Evolutionary conservation across 257 asterid genomes (phyloP).

Genomic region (Lithospermum erythrorhizon): DNA sequence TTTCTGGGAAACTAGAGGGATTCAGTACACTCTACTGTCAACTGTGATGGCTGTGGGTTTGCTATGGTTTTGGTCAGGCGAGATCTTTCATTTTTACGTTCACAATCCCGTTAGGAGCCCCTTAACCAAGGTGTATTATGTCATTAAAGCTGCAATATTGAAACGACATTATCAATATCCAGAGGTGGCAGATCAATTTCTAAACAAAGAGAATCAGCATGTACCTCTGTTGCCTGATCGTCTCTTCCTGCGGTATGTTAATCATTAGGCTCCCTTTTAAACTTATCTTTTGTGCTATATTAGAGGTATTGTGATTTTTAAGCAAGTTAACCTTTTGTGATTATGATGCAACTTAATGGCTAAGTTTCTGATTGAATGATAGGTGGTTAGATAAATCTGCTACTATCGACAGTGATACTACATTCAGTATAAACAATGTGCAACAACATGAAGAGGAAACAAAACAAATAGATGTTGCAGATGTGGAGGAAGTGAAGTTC

Average conservation of each 20-base stretch:
- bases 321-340: not conserved
- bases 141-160: constrained; percentile 1
- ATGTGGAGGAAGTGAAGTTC: constrained; percentile 6
- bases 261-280: too few species aligned
- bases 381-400: constrained; percentile 16
- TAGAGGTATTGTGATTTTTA: not conserved
- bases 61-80: too few species aligned
- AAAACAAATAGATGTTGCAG: not conserved
- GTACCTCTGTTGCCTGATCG: not conserved
- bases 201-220: not conserved
- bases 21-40: too few species aligned
- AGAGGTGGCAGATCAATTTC: not conserved
- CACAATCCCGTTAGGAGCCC: not conserved
- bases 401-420: not conserved
- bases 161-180: not conserved
- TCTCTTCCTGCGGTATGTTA: not conserved
- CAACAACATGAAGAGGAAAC: not conserved
- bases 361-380: not conserved
- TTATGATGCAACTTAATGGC: not conserved
- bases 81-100: too few species aligned
- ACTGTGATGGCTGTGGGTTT: too few species aligned
- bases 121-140: not conserved
- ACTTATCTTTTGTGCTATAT: too few species aligned
- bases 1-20: too few species aligned
- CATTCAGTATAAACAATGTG: not conserved